Conservation (phyloP, 129 eudicot species). For the Artemisia annua region DNA sequence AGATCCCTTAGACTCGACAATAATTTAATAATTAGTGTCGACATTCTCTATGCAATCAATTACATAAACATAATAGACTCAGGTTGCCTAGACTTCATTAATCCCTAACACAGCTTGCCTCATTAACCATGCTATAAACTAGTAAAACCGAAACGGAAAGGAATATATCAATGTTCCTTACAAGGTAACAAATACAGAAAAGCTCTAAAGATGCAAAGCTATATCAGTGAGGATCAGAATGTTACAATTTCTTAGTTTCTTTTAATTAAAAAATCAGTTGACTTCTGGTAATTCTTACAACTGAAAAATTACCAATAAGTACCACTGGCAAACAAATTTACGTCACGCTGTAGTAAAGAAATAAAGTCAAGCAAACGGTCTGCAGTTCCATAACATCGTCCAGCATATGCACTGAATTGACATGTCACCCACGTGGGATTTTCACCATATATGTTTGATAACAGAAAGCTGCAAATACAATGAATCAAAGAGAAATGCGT, state of each 20-base stretch:
- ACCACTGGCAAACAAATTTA: background rate
- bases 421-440: slow-evolving; percentile 9
- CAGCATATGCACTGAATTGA: background rate
- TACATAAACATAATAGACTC: too few relatives aligned
- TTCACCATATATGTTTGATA: background rate
- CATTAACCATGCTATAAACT: too few relatives aligned
- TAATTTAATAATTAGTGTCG: too few relatives aligned
- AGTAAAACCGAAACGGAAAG: too few relatives aligned
- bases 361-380: background rate
- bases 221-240: background rate
- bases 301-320: background rate
- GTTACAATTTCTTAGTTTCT: background rate
- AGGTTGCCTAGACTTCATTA: too few relatives aligned
- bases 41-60: background rate
- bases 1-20: too few relatives aligned
- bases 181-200: background rate
- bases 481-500: slow-evolving; percentile 18
- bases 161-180: too few relatives aligned
- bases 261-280: background rate
- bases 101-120: too few relatives aligned
- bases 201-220: slow-evolving; percentile 3
- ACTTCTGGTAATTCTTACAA: background rate
- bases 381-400: background rate
- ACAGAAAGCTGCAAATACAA: slow-evolving; percentile 5
- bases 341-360: background rate